Evolutionary conservation across 1,139 yeast genomes (phyloP), one percentile per base, ranked within the genome.

Genomic region (Geotrichum klebahnii): DNA sequence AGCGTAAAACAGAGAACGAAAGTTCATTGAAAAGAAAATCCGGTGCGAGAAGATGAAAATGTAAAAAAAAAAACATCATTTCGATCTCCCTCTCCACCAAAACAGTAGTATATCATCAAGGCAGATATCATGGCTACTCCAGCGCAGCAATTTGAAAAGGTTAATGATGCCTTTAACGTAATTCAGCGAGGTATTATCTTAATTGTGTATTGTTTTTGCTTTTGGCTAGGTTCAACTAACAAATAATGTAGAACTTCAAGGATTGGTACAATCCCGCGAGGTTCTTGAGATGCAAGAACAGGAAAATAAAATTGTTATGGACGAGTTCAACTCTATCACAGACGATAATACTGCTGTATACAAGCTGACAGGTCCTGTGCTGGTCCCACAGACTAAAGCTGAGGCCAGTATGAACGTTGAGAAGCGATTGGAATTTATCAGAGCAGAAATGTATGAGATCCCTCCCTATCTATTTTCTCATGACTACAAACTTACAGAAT

Each of bases 291-390:
- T 84, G 8, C 87, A 81, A 65, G 62, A 69, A 59, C 97, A 92
- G 67, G 98, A 92, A 67, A 90, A 90, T 69, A 83, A 82, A 63
- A 89, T 92, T 48, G 98, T 92, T n/a, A 75, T 82, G 60, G 81
- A 79, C 35, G 66, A 58, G 44, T 45, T 50, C 41, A 34, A 43
- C 34, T 24, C 43, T 8, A 40, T 48, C 22, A 37, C 29, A 70
- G 89, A 56, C 73, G 79, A 57, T 80, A 76, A 44, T 77, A 76
- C 29, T 76, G 94, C 16, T 60, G 82, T 92, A 34, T 92, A 80
- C 71, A 92, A 92, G 67, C 76, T 90, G 57, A 85, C 92, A 19
- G 98, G 98, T 0, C 96, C 96, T 9, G 89, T 90, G 5, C 74
- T 92, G 55, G 74, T 92, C 55, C 97, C 97, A 2, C 96, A 90